These are phyloP conservation scores for Chaetomiaceae sp. DNA, from an alignment of 2,329 filamentous ascomycete species.

Conservation along the genomic window DNA sequence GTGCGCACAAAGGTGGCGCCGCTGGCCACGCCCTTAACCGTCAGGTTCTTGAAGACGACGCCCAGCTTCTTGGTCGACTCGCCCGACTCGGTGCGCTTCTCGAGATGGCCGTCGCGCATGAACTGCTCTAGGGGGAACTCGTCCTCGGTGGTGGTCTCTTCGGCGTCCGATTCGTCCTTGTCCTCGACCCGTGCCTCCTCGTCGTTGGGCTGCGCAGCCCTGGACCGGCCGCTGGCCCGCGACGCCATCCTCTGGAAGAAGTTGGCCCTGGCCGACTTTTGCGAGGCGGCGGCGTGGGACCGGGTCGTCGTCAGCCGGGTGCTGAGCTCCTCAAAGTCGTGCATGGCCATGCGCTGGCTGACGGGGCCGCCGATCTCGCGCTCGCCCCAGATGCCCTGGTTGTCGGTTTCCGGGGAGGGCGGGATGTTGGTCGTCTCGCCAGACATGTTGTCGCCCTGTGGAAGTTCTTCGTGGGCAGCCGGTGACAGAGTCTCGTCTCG, in stretches of 20 bases:
- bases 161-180: constrained; percentile 35
- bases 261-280: constrained; percentile 8
- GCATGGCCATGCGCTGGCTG: constrained; percentile 24
- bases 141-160: constrained; percentile 42
- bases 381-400: constrained; percentile 25
- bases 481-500: constrained; percentile 13
- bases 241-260: constrained; percentile 22
- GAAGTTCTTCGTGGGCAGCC: neutral
- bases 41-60: constrained; percentile 71
- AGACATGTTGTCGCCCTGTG: neutral
- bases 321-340: constrained; percentile 23
- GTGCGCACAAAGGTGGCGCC: constrained; percentile 55
- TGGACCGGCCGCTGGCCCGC: constrained; percentile 15
- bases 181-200: constrained; percentile 27
- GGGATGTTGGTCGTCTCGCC: constrained; percentile 14
- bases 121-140: constrained; percentile 68
- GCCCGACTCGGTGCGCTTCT: constrained; percentile 61
- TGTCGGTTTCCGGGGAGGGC: constrained; percentile 7
- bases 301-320: constrained; percentile 11
- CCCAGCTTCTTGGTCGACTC: constrained; percentile 71
- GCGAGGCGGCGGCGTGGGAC: constrained; percentile 18
- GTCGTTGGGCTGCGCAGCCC: constrained; percentile 25
- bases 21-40: constrained; percentile 65
- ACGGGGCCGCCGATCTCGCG: constrained; percentile 26
- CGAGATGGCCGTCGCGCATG: constrained; percentile 69